Base-by-base conservation (phyloP, 495 filamentous ascomycete genomes). In the Penicillium taxi region DNA sequence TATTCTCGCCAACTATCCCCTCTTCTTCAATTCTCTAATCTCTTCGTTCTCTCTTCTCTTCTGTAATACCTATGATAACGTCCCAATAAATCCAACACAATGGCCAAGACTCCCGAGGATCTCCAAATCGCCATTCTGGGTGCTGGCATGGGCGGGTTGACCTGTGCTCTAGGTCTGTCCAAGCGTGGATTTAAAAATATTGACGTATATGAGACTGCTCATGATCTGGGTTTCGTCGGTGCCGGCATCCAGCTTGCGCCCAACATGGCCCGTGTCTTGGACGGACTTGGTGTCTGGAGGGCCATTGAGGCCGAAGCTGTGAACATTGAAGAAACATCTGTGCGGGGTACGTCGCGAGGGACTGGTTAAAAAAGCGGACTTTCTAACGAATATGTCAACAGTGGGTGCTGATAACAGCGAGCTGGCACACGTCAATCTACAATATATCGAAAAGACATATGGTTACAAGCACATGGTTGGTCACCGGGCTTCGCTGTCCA, bases 211-310 rank as follows among this genome's bases (percentile, higher is more conserved):
- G 83, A 89, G 53, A 73, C 65, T 18, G 82, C 84, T 1, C 74
- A 78, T 12, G 78, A 82, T 38, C 64, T 89, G 2, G 84, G 84
- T 19, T 89, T 89, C 39, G 81, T 88, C 8, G 86, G 86, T 32
- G 84, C 83, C 5, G 84, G 84, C 18, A 86, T 90, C 47, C 83
- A 90, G 55, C 68, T 90, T 26, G 81, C 84, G 4, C 83, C 83
- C 1, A 88, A 91, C 41, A 83, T 89, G 67, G 76, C 76, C 16
- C 78, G 81, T 0, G 79, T 91, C 14, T 61, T 89, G 17, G 78
- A 85, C 52, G 56, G 72, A 8, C 65, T 82, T 19, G 83, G 80
- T 29, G 75, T 77, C 31, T 84, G 81, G 79, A 66, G 72, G 19
- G 66, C 72, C 17, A 87, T 88, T 50, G 72, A 72, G 38, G 64